These are phyloP conservation scores for Tolypocladium guangdongense DNA, from an alignment of 2,329 filamentous ascomycete genomes.

Conservation along the genomic window DNA sequence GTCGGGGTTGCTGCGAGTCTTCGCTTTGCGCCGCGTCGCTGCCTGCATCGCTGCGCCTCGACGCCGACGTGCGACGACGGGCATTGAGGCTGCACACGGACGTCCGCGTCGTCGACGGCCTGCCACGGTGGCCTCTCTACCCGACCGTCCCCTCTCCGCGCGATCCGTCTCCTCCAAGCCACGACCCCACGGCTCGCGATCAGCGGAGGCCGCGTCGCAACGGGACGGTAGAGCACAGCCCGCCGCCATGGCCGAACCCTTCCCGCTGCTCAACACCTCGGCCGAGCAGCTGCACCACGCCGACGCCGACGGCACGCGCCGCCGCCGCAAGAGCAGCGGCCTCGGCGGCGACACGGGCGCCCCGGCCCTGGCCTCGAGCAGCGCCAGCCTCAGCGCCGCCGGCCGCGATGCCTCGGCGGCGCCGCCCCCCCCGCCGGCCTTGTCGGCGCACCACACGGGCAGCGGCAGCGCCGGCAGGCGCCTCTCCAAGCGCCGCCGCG, in stretches of 20 bases:
- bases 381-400: slow-evolving; percentile 29
- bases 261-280: slow-evolving; percentile 41
- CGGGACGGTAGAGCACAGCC: no score
- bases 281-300: slow-evolving; percentile 36
- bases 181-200: no score
- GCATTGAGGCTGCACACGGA: no score
- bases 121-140: no score
- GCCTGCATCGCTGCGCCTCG: no score
- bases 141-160: no score
- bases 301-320: slow-evolving; percentile 27
- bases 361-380: slow-evolving; percentile 41
- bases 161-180: no score
- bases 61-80: no score
- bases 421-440: neutral
- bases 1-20: no score
- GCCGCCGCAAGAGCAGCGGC: slow-evolving; percentile 45
- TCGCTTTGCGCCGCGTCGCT: no score
- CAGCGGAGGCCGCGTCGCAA: no score
- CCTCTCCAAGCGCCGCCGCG: slow-evolving; percentile 43
- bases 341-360: slow-evolving; percentile 46
- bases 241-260: slow-evolving; percentile 40
- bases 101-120: no score
- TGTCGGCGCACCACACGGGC: slow-evolving; percentile 2
- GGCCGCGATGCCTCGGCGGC: neutral
- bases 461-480: slow-evolving; percentile 26